These are phyloP conservation scores for Beauveria pseudobassiana DNA, from an alignment of 2,329 filamentous ascomycete genomes.

Conservation along the genomic window DNA sequence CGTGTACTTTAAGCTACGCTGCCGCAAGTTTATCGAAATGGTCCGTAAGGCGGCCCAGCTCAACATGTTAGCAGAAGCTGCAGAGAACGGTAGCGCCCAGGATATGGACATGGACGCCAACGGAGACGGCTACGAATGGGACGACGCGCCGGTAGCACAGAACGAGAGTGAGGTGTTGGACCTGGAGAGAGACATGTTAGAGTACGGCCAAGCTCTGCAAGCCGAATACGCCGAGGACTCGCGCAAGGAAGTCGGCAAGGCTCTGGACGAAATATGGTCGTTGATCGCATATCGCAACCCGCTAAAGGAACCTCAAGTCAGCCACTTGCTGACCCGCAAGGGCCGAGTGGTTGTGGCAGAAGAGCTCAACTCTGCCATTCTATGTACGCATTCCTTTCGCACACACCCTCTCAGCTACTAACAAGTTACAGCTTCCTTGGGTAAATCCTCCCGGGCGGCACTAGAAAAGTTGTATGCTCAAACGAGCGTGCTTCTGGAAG, in stretches of 20 bases:
- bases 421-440: conserved; percentile 62
- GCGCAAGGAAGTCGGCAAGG: conserved; percentile 61
- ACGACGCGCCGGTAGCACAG: conserved; percentile 14
- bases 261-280: conserved; percentile 78
- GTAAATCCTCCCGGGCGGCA: conserved; percentile 80
- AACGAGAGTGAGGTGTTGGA: conserved; percentile 26
- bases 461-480: conserved; percentile 81
- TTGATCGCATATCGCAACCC: conserved; percentile 83
- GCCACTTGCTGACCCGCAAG: conserved; percentile 67
- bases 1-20: conserved; percentile 81
- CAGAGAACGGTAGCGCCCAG: conserved; percentile 32
- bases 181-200: conserved; percentile 62
- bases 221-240: conserved; percentile 69
- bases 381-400: conserved; percentile 53
- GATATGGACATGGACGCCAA: conserved; percentile 52
- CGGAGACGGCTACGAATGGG: conserved; percentile 49
- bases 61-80: conserved; percentile 37
- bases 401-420: conserved; percentile 11
- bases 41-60: conserved; percentile 67
- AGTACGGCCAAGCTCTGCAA: conserved; percentile 72
- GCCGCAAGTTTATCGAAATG: conserved; percentile 93
- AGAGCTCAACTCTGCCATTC: conserved; percentile 86
- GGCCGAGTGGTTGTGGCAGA: conserved; percentile 78
- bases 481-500: conserved; percentile 77
- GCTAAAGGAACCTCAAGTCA: conserved; percentile 63